phyloP scores from a whole-genome alignment of 2,329 filamentous ascomycete genomes.

The Didymella pinodella region DNA sequence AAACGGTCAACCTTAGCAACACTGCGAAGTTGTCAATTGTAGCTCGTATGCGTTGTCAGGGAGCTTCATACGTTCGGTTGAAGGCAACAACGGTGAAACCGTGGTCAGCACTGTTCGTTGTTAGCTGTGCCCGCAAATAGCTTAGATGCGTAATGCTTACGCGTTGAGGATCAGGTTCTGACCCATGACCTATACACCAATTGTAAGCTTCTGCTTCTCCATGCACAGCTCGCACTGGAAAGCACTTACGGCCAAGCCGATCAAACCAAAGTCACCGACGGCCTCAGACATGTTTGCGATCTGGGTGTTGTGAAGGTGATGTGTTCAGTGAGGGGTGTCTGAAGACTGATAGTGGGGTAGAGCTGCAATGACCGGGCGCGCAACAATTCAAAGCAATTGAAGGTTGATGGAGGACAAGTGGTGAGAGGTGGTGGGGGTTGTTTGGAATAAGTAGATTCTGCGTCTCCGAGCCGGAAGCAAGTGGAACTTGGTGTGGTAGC shows the following conservation, averaged over 20 bases:
- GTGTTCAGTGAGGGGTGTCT: constrained; percentile 26
- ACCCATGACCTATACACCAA: constrained; percentile 53
- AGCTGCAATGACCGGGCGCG: constrained; percentile 43
- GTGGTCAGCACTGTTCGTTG: constrained; percentile 56
- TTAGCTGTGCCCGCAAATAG: constrained; percentile 37
- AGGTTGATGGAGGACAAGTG: constrained; percentile 34
- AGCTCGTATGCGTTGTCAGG: not conserved
- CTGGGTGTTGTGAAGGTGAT: constrained; percentile 19
- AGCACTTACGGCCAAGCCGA: constrained; percentile 57
- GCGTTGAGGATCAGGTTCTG: constrained; percentile 65
- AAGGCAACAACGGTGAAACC: constrained; percentile 96
- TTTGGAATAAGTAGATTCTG: constrained; percentile 46
- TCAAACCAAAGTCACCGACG: constrained; percentile 60
- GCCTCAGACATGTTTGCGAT: constrained; percentile 49
- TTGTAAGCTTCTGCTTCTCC: constrained; percentile 29
- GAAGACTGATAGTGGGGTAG: constrained; percentile 38
- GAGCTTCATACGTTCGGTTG: constrained; percentile 77
- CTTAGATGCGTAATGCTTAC: constrained; percentile 42
- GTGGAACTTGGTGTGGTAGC: constrained; percentile 33
- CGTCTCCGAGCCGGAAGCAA: constrained; percentile 40
- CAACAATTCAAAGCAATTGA: constrained; percentile 40
- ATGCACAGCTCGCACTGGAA: constrained; percentile 2
- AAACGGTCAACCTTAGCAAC: constrained; percentile 97
- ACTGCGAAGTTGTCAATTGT: constrained; percentile 39
- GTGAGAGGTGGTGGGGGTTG: constrained; percentile 38